phyloP scores from a whole-genome alignment of 2,329 filamentous ascomycete species.

The Diaporthe citri region DNA sequence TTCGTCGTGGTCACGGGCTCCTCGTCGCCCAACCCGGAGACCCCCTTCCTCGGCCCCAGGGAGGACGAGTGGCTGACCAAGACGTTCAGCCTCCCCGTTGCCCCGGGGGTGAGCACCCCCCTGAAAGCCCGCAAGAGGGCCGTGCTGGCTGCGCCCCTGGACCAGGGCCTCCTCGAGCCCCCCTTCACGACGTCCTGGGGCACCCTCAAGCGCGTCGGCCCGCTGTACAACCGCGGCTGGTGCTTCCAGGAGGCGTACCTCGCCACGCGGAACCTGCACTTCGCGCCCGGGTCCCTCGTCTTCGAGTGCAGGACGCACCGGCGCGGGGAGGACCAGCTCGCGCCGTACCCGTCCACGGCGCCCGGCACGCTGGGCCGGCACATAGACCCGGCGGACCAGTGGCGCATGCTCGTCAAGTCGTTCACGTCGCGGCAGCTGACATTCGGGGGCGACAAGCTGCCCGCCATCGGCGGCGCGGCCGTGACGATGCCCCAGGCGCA shows the following conservation, averaged over 20 bases:
- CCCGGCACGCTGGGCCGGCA: not conserved
- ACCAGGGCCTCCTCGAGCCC: conserved; percentile 12
- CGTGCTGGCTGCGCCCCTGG: not conserved
- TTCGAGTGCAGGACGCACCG: conserved; percentile 22
- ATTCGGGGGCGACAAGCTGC: conserved; percentile 1
- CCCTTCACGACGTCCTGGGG: not conserved
- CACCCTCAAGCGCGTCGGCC: conserved; percentile 1
- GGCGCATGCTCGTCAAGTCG: conserved; percentile 21
- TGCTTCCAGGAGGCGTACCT: conserved; percentile 14
- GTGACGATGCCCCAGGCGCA: conserved; percentile 17
- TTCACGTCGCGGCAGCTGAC: conserved; percentile 18
- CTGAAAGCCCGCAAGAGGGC: not conserved
- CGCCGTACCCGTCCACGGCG: not conserved
- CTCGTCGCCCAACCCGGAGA: conserved; percentile 11
- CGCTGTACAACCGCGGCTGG: conserved; percentile 5
- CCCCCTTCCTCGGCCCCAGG: conserved; percentile 1
- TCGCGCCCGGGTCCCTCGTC: not conserved
- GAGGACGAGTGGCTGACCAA: conserved; percentile 18
- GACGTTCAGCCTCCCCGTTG: not conserved
- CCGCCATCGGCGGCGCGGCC: not conserved
- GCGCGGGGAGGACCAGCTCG: conserved; percentile 10
- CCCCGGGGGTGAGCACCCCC: not conserved
- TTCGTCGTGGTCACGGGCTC: conserved; percentile 1
- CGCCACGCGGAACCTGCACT: conserved; percentile 2
- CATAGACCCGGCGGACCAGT: conserved; percentile 5